Evolutionary conservation across 768 basidiomycete genomes (phyloP), one percentile per base, ranked within the genome.

Genomic region (Plicaturopsis crispa): DNA sequence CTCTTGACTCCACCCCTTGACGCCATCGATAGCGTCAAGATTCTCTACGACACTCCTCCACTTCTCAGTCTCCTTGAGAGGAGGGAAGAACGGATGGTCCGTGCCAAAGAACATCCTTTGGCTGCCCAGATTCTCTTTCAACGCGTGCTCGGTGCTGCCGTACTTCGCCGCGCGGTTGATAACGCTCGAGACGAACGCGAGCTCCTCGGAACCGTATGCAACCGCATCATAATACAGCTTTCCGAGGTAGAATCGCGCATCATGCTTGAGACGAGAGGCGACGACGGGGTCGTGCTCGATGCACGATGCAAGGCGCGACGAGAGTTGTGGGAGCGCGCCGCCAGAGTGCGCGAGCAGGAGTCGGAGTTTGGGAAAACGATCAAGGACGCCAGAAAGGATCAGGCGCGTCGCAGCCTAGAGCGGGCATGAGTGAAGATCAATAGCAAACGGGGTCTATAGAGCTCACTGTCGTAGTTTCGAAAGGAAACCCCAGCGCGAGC

Each of bases 61-160:
- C 53, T 78, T 87, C 42, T 78, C 75, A 31, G 66, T 70, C 33
- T 64, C 60, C 43, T 65, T 60, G 26, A 91, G 68, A 2, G 89
- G 90, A 12, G 89, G 90, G 63, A 92, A 92, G 69, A 91, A 91
- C 0, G 87, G 89, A 55, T 91, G 84, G 53, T 91, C 89, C 21
- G 88, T 90, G 16, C 89, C 89, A 49, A 88, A 91, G 24, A 90
- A 52, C 67, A 87, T 72, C 49, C 72, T 65, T 41, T 63, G 61
- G 43, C 74, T 80, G 23, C 82, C 82, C 35, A 59, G 28, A 42
- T 59, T 66, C 6, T 50, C 48, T n/a, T 58, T 37, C 23, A 44
- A 46, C 40, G 60, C 53, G 35, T 59, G 49, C 6, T 60, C 60
- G 11, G 58, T 43, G 41, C 19, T n/a, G 6, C 59, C 57, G 57